These are phyloP conservation scores for Bullera alba DNA, from an alignment of 768 basidiomycete species.

Conservation along the genomic window DNA sequence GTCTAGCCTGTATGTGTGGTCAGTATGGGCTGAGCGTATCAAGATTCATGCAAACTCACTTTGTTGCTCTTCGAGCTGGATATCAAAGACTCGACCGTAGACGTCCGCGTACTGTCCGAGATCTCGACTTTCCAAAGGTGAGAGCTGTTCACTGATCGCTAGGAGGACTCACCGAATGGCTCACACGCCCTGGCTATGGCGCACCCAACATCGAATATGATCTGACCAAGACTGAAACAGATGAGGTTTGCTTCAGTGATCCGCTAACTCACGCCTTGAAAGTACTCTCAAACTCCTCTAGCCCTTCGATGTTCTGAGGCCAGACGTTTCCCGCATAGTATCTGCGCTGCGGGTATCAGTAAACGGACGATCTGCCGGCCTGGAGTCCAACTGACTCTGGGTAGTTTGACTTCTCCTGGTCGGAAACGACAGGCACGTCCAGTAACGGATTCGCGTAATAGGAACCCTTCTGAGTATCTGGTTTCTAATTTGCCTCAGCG, in stretches of 20 bases:
- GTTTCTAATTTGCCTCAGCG: slow-evolving; percentile 13
- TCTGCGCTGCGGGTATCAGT: slow-evolving; percentile 7
- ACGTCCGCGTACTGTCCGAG: not conserved
- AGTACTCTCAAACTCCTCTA: slow-evolving; percentile 73
- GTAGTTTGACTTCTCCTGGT: slow-evolving; percentile 54
- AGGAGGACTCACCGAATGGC: slow-evolving; percentile 67
- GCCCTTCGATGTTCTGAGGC: slow-evolving; percentile 44
- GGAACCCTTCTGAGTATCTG: slow-evolving; percentile 81
- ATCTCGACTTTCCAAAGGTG: slow-evolving; percentile 1
- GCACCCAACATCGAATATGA: slow-evolving; percentile 71
- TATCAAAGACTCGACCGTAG: slow-evolving; percentile 59
- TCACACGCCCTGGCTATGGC: slow-evolving; percentile 82
- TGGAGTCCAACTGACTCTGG: slow-evolving; percentile 51
- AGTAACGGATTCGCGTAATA: slow-evolving; percentile 81
- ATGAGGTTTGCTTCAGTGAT: not conserved
- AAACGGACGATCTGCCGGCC: not conserved
- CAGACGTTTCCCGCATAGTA: slow-evolving; percentile 88
- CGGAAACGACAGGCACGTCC: slow-evolving; percentile 60
- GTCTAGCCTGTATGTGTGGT: slow-evolving; percentile 54
- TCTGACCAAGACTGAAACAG: slow-evolving; percentile 32
- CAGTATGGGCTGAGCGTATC: not conserved
- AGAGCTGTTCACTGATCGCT: slow-evolving; percentile 48
- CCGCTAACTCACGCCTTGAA: slow-evolving; percentile 70
- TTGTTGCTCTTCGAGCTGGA: slow-evolving; percentile 73
- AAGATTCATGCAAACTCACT: slow-evolving; percentile 9